Conservation (phyloP, 1,139 yeast species). For the Debaryomyces nepalensis region DNA sequence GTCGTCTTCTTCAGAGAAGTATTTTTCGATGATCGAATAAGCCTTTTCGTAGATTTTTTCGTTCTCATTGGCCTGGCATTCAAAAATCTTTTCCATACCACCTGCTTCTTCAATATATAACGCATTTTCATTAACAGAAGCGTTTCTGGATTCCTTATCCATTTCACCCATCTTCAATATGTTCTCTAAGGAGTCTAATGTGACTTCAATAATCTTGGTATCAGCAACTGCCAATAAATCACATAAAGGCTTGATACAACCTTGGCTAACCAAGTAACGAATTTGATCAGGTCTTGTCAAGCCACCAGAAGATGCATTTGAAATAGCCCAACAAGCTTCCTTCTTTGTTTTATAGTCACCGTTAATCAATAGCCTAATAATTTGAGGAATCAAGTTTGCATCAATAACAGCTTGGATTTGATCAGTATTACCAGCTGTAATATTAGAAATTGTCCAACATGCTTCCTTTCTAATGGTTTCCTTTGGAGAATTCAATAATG, state of each 20-base stretch:
- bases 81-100: slow-evolving; percentile 95
- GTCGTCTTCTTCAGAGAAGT: slow-evolving; percentile 83
- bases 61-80: slow-evolving; percentile 89
- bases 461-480: slow-evolving; percentile 96
- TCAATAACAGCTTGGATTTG: slow-evolving; percentile 98
- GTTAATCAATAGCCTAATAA: slow-evolving; percentile 74
- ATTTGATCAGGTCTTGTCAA: slow-evolving; percentile 91
- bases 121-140: slow-evolving; percentile 81
- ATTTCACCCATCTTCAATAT: slow-evolving; percentile 92
- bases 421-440: slow-evolving; percentile 94
- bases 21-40: slow-evolving; percentile 84
- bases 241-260: slow-evolving; percentile 96
- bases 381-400: slow-evolving; percentile 90
- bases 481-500: slow-evolving; percentile 79
- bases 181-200: slow-evolving; percentile 93
- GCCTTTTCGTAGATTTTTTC: slow-evolving; percentile 94
- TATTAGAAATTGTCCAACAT: slow-evolving; percentile 97
- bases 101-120: slow-evolving; percentile 96
- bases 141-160: slow-evolving; percentile 79
- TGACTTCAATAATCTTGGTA: slow-evolving; percentile 89
- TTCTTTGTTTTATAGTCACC: slow-evolving; percentile 96
- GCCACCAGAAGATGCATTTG: slow-evolving; percentile 97
- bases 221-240: slow-evolving; percentile 89
- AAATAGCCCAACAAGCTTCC: slow-evolving; percentile 99
- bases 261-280: slow-evolving; percentile 88